Conservation (phyloP, 2,329 filamentous ascomycete species). For the Fusarium tuaranense region DNA sequence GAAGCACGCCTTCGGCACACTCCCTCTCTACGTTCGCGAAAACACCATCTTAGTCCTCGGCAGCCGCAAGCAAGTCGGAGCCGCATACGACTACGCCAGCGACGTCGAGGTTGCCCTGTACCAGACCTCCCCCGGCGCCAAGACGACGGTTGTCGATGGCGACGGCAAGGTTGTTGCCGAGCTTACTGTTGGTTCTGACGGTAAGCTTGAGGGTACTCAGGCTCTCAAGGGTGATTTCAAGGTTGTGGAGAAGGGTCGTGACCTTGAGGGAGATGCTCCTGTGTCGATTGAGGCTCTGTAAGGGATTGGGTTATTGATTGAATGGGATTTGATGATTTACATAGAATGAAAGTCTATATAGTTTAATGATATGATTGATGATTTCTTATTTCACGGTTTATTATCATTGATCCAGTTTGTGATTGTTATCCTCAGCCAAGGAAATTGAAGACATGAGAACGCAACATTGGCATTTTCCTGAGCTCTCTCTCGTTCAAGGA, state of each 20-base stretch:
- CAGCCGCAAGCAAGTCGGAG: constrained; percentile 52
- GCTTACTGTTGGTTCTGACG: constrained; percentile 54
- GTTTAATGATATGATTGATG: background rate
- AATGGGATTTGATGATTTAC: background rate
- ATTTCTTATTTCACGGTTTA: background rate
- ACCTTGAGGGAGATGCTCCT: constrained; percentile 42
- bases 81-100: constrained; percentile 60
- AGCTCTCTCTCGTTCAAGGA: background rate
- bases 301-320: background rate
- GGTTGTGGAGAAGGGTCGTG: constrained; percentile 38
- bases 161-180: constrained; percentile 56
- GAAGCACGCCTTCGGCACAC: constrained; percentile 67
- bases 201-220: constrained; percentile 54
- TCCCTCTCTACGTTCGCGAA: constrained; percentile 70
- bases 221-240: constrained; percentile 53
- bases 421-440: background rate
- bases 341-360: background rate
- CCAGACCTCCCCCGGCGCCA: constrained; percentile 54
- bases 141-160: constrained; percentile 55
- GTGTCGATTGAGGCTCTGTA: constrained; percentile 43
- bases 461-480: background rate
- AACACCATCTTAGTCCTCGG: constrained; percentile 62
- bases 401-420: background rate
- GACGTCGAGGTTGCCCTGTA: constrained; percentile 63
- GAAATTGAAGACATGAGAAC: background rate